Base-by-base conservation (phyloP, 805 yeast genomes). In the Cyberlindnera japonica region DNA sequence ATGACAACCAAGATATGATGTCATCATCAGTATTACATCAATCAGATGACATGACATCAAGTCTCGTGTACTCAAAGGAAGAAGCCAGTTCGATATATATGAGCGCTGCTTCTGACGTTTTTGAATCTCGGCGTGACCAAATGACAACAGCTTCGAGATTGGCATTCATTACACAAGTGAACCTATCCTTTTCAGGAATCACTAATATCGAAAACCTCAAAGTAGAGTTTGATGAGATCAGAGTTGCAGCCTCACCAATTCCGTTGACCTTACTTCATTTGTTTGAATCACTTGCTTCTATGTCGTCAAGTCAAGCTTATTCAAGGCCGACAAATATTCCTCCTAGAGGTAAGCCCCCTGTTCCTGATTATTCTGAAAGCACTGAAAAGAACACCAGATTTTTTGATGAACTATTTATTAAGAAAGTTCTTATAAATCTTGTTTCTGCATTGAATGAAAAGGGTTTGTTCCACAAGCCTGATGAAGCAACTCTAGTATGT, bases 51-150 rank as follows among this genome's bases (percentile, higher is more conserved):
- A 54, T 80, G 41, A 58, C 71, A 57, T 72, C 71, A 26, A 81
- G 88, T 51, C 72, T 77, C 63, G 65, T 79, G 26, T 81, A 80
- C 54, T 78, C 91, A 2, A 81, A 77, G 39, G 79, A 75, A 37
- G 83, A 81, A 41, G 83, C 86, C 1, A 71, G 78, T 34, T 79
- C 89, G 3, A 71, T 86, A 15, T 87, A 84, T 55, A 79, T 85
- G 90, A 85, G 95, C 60, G 95, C 95, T 2, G 68, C 82, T 10
- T 78, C 86, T 0, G 71, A 74, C 36, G 55, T 77, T 2, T 63
- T 71, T 35, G 57, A 50, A 18, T 48, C 57, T 3, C 43, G 46
- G 26, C 44, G 41, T 10, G 28, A 43, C 12, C 44, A 40, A 16
- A 29, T 35, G 50, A 50, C 23, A 30, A 20, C 24, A 6, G 32